Percentiles rank a stretch among this genome's conserved stretches.
These are phyloP conservation scores for Colletotrichum sp. DNA, from an alignment of 2,329 filamentous ascomycete species.

Conservation along the genomic window DNA sequence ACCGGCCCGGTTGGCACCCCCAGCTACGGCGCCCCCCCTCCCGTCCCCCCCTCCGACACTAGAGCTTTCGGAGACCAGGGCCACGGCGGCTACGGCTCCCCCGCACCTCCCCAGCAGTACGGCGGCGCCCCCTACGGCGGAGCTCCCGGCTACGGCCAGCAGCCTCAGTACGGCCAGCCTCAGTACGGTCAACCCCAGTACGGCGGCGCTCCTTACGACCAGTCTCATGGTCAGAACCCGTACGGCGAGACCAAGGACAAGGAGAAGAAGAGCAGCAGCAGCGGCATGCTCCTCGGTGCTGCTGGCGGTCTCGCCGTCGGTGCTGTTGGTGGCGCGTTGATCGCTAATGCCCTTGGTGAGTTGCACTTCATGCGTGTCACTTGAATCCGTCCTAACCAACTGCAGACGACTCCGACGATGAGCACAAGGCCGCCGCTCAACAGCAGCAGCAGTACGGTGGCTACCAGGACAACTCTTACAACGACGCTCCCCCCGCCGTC, in stretches of 20 bases:
- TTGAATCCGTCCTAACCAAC: background rate
- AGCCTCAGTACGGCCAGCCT: slow-evolving; percentile 3
- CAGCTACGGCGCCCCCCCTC: no score
- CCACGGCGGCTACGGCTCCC: slow-evolving; percentile 14
- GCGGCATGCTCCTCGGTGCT: slow-evolving; percentile 62
- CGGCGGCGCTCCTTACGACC: slow-evolving; percentile 9
- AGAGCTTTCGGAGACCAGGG: slow-evolving; percentile 22
- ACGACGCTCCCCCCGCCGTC: slow-evolving; percentile 34
- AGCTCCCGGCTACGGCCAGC: background rate
- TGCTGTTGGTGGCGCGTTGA: slow-evolving; percentile 60
- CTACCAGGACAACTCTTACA: slow-evolving; percentile 22
- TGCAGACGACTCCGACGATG: slow-evolving; percentile 21
- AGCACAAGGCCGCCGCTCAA: slow-evolving; percentile 15
- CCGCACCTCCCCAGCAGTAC: slow-evolving; percentile 6
- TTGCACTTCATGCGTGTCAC: slow-evolving; percentile 6
- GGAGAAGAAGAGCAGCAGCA: slow-evolving; percentile 51
- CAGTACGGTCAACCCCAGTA: background rate
- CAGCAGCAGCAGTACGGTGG: slow-evolving; percentile 13
- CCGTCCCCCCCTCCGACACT: no score
- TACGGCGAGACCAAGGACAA: slow-evolving; percentile 30
- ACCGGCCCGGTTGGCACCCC: no score
- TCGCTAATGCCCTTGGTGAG: slow-evolving; percentile 62
- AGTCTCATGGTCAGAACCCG: slow-evolving; percentile 2
- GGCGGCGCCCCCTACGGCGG: slow-evolving; percentile 14
- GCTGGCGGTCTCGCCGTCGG: slow-evolving; percentile 64